phyloP scores from a whole-genome alignment of 805 yeast genomes.

The Kodamaea nitidulidarum region DNA sequence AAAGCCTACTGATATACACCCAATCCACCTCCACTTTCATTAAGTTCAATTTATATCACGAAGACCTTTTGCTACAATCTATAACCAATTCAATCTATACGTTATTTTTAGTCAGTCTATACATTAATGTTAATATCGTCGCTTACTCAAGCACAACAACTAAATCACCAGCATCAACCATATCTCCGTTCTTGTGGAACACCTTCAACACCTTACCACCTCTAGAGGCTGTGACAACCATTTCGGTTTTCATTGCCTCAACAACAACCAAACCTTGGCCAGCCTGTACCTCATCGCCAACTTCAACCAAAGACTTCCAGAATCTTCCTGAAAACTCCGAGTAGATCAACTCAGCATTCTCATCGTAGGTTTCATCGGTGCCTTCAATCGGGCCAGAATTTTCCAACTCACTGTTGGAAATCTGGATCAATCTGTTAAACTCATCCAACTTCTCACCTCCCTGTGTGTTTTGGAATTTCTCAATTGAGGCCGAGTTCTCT shows the following conservation, averaged over 20 bases:
- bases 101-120: too few relatives aligned
- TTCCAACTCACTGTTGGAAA: conserved; percentile 70
- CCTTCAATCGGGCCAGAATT: conserved; percentile 42
- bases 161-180: conserved; percentile 95
- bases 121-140: too few relatives aligned
- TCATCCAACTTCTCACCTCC: conserved; percentile 81
- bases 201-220: conserved; percentile 71
- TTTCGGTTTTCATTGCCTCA: conserved; percentile 98
- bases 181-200: conserved; percentile 82
- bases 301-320: conserved; percentile 86
- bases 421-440: conserved; percentile 77
- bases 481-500: conserved; percentile 68
- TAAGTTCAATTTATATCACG: too few relatives aligned
- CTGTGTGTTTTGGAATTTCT: conserved; percentile 60
- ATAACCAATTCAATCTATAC: too few relatives aligned
- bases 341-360: conserved; percentile 77
- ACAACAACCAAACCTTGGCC: conserved; percentile 85
- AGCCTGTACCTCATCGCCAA: conserved; percentile 66
- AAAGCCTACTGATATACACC: too few relatives aligned
- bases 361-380: conserved; percentile 60
- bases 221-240: conserved; percentile 73
- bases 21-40: too few relatives aligned
- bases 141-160: conserved; percentile 77
- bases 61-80: too few relatives aligned
- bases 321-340: conserved; percentile 96